Percentiles rank a stretch among this genome's conserved stretches.
phyloP scores from a whole-genome alignment of 2,329 filamentous ascomycete genomes.

The Escovopsis weberi region DNA sequence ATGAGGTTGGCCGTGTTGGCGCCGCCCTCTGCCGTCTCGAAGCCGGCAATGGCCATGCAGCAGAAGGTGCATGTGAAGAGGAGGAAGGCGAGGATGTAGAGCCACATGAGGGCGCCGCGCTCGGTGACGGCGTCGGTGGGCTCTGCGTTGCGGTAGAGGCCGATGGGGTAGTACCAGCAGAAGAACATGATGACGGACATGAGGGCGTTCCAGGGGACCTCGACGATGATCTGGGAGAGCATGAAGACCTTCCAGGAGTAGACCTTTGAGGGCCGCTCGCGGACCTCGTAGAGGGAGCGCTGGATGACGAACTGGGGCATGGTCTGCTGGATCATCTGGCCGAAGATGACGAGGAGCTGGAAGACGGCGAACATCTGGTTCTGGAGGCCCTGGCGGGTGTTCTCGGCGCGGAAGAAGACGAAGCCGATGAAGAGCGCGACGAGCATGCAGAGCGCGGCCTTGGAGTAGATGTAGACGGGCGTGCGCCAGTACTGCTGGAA shows the following conservation, averaged over 20 bases:
- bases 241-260: slow-evolving; percentile 82
- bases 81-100: slow-evolving; percentile 61
- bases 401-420: slow-evolving; percentile 59
- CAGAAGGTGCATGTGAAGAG: slow-evolving; percentile 73
- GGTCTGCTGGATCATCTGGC: slow-evolving; percentile 62
- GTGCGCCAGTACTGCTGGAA: slow-evolving; percentile 91
- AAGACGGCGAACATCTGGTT: slow-evolving; percentile 82
- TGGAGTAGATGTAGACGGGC: slow-evolving; percentile 79
- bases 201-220: slow-evolving; percentile 71
- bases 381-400: slow-evolving; percentile 63
- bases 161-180: slow-evolving; percentile 77
- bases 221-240: slow-evolving; percentile 68
- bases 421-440: slow-evolving; percentile 67
- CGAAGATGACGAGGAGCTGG: slow-evolving; percentile 70
- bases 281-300: slow-evolving; percentile 68
- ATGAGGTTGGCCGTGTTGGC: slow-evolving; percentile 63
- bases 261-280: slow-evolving; percentile 69
- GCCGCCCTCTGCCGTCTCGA: slow-evolving; percentile 60
- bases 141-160: slow-evolving; percentile 56
- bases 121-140: slow-evolving; percentile 45
- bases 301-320: slow-evolving; percentile 82
- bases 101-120: slow-evolving; percentile 65
- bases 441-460: slow-evolving; percentile 51
- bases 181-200: slow-evolving; percentile 66
- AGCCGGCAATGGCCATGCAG: slow-evolving; percentile 59